These are phyloP conservation scores for Xerocomus amazonicus DNA, from an alignment of 1,284 basidiomycete genomes.

Conservation along the genomic window DNA sequence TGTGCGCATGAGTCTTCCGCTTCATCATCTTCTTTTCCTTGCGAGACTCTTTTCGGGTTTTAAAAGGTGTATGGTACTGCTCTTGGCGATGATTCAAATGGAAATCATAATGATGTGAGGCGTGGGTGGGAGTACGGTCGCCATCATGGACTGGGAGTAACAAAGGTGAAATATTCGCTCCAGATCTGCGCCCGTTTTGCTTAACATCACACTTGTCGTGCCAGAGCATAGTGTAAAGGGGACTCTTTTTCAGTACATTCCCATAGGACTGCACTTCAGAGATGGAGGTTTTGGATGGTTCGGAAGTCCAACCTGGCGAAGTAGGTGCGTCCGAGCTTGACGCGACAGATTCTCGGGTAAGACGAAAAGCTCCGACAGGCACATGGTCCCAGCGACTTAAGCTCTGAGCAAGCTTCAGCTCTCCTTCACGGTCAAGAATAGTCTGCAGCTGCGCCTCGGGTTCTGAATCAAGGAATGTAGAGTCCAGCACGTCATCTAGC, in stretches of 20 bases:
- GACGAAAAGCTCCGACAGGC: constrained; percentile 69
- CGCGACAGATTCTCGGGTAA: constrained; percentile 46
- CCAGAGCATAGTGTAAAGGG: constrained; percentile 56
- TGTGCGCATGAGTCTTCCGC: constrained; percentile 48
- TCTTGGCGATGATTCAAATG: constrained; percentile 34
- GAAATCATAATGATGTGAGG: constrained; percentile 22
- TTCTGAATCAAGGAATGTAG: constrained; percentile 61
- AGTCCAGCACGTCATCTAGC: constrained; percentile 77
- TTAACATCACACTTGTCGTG: constrained; percentile 38
- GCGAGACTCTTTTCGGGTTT: constrained; percentile 54
- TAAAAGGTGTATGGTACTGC: constrained; percentile 39
- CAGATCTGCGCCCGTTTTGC: constrained; percentile 24
- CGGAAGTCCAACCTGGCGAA: constrained; percentile 31
- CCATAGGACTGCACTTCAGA: constrained; percentile 24
- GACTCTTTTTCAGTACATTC: constrained; percentile 51
- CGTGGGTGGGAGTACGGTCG: constrained; percentile 49
- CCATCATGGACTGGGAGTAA: constrained; percentile 54
- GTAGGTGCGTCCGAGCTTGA: constrained; percentile 30
- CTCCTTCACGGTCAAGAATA: constrained; percentile 34
- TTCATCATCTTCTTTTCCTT: constrained; percentile 63
- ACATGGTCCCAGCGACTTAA: constrained; percentile 71
- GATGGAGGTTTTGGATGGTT: constrained; percentile 19
- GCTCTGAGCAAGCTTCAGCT: constrained; percentile 27
- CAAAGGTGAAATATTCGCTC: constrained; percentile 47
- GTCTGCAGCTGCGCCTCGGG: constrained; percentile 34